phyloP scores from a whole-genome alignment of 148 eudicot genomes.

The Salicornia ramosissima region DNA sequence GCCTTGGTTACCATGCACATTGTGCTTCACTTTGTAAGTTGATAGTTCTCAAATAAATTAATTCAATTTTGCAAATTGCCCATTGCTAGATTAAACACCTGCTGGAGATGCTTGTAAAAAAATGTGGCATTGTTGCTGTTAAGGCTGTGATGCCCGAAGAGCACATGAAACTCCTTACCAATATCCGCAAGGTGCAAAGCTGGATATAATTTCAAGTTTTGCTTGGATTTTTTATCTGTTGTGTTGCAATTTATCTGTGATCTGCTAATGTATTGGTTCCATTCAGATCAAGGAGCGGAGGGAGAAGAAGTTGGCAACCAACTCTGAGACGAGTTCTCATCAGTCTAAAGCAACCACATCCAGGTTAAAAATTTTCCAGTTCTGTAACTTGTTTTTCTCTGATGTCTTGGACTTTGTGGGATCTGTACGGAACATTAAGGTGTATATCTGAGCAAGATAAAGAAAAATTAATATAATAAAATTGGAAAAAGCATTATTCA shows the following conservation, averaged over 20 bases:
- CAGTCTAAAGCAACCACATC: conserved; percentile 85
- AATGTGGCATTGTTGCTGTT: conserved; percentile 93
- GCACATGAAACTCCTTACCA: conserved; percentile 91
- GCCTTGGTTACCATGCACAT: too few species aligned
- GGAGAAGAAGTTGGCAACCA: conserved; percentile 55
- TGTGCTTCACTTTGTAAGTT: too few species aligned
- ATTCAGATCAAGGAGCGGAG: conserved; percentile 70
- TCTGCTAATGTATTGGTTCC: conserved; percentile 9
- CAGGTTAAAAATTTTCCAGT: conserved; percentile 40
- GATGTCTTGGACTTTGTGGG: background rate
- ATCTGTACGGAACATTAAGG: background rate
- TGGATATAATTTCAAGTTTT: background rate
- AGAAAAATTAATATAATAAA: background rate
- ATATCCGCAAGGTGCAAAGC: conserved; percentile 72
- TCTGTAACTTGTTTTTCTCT: background rate
- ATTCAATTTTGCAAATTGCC: background rate
- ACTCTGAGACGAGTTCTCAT: conserved; percentile 53
- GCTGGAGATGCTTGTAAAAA: conserved; percentile 91
- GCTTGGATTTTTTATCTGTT: background rate
- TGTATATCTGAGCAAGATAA: background rate
- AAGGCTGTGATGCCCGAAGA: conserved; percentile 96
- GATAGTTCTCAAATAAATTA: too few species aligned
- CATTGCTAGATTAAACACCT: conserved; percentile 65
- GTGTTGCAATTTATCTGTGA: background rate
- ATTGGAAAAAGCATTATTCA: background rate